Conservation (phyloP, 768 basidiomycete genomes). For the Pisolithus marmoratus region DNA sequence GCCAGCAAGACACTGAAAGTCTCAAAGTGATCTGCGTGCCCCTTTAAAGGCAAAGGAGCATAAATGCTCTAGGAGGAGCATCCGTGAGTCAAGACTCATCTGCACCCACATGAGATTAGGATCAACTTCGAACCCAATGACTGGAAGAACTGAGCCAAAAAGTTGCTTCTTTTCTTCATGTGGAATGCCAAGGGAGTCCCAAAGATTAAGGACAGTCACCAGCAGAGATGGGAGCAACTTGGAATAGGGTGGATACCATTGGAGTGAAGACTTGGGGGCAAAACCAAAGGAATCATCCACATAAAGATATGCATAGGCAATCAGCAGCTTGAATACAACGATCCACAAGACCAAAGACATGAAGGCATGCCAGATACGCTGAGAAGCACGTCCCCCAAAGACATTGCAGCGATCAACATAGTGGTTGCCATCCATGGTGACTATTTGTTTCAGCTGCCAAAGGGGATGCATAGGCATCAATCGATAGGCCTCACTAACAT, state of each 20-base stretch:
- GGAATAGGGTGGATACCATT: not conserved
- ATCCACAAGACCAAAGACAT: constrained; percentile 28
- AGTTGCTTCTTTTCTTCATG: constrained; percentile 29
- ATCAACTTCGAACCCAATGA: constrained; percentile 35
- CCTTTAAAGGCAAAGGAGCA: constrained; percentile 7
- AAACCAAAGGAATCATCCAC: constrained; percentile 24
- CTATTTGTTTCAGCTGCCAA: constrained; percentile 39
- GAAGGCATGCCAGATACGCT: constrained; percentile 25
- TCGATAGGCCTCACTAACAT: constrained; percentile 33
- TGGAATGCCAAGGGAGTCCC: constrained; percentile 26
- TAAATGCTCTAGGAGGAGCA: constrained; percentile 11
- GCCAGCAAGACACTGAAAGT: constrained; percentile 31
- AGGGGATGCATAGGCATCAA: constrained; percentile 31
- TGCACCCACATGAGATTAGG: constrained; percentile 19
- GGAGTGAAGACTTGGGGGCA: not conserved
- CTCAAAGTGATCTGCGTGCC: not conserved
- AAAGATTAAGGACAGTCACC: constrained; percentile 20
- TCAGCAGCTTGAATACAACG: constrained; percentile 8
- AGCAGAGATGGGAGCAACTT: not conserved
- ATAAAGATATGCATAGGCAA: constrained; percentile 15
- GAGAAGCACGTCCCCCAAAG: constrained; percentile 21
- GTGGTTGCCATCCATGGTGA: too few species aligned
- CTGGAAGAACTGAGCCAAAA: constrained; percentile 16
- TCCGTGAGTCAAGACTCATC: constrained; percentile 10
- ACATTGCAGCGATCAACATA: constrained; percentile 19